A percentile compares a stretch with the other conserved stretches of the same genome.
Conservation (phyloP, 345 rosid species). For the Linum tenue region DNA sequence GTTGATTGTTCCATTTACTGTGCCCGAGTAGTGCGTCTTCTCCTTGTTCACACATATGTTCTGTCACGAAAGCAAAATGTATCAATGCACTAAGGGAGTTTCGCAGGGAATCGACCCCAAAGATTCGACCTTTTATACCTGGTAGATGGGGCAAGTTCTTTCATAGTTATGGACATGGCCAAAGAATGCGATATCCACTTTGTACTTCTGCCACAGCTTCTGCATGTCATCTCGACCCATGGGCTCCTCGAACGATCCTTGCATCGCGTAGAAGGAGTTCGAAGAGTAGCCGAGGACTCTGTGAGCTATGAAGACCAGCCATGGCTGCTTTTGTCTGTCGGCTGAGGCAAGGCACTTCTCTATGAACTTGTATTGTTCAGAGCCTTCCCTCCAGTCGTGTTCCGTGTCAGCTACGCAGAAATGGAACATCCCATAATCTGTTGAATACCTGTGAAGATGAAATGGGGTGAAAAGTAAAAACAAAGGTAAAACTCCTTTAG, state of each 20-base stretch:
- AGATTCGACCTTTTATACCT: conserved; percentile 28
- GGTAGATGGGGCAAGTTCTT: conserved; percentile 66
- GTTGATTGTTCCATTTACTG: conserved; percentile 64
- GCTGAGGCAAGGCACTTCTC: conserved; percentile 60
- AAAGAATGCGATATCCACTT: conserved; percentile 67
- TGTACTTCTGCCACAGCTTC: conserved; percentile 79
- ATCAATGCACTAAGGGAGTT: not conserved
- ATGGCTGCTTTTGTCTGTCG: conserved; percentile 71
- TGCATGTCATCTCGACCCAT: conserved; percentile 75
- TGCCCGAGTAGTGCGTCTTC: conserved; percentile 52
- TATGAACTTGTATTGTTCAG: conserved; percentile 58
- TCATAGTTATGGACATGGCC: conserved; percentile 87
- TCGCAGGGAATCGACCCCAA: not conserved
- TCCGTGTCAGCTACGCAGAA: conserved; percentile 76
- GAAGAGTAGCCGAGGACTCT: conserved; percentile 73
- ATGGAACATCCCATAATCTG: conserved; percentile 73
- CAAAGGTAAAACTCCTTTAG: not conserved
- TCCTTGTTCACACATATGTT: conserved; percentile 52
- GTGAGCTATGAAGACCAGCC: conserved; percentile 71
- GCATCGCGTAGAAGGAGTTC: conserved; percentile 38
- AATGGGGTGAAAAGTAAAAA: too few relatives aligned
- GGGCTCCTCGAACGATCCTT: conserved; percentile 61
- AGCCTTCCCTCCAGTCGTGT: conserved; percentile 78
- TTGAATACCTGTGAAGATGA: conserved; percentile 38
- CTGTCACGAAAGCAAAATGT: conserved; percentile 31